Base-by-base conservation (phyloP, 2,329 filamentous ascomycete genomes). In the Botryotinia narcissicola region DNA sequence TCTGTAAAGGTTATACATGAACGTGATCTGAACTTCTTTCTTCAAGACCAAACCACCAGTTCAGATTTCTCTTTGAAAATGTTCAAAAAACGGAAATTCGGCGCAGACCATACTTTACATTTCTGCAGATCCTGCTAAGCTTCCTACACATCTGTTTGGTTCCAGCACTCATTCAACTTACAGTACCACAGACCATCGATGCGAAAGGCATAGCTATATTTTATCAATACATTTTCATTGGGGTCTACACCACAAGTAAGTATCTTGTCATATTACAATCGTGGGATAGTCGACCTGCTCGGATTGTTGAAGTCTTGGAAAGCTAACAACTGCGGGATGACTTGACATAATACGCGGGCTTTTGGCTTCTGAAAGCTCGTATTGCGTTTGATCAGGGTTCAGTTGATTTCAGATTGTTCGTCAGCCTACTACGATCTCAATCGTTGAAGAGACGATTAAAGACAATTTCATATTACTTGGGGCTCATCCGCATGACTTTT, bases 1-100 rank as follows among this genome's bases (percentile, higher is more conserved):
- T 32, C 7, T 35, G 3, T 4, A 7, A 0, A 44, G 4, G 7
- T 32, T 10, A 20, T 1, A 29, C 5, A 32, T 2, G 3, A 44
- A 63, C 29, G 14, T 6, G 29, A 18, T 57, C 1, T 29, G 51
- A 29, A 57, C 9, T 14, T 1, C 6, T 5, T 3, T 18, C 6
- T 18, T 29, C 5, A 57, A 57, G n/a, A 57, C 14, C 18, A 29
- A n/a, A n/a, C 10, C 1, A 1, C n/a, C n/a, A 29, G n/a, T 1
- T 29, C 51, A 16, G 8, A 29, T 29, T 18, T 14, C 16, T 3
- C 2, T 2, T 8, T 3, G 7, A 1, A 54, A 6, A 54, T 54
- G 12, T 12, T 54, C 14, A n/a, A 16, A 6, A 5, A 29, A n/a
- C 3, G 5, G 3, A 3, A 54, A 16, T 16, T 18, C 14, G 8